Percentiles rank a stretch among this genome's conserved stretches.
phyloP scores from a whole-genome alignment of 2,329 filamentous ascomycete genomes.

The Phaeosphaeria sp. region DNA sequence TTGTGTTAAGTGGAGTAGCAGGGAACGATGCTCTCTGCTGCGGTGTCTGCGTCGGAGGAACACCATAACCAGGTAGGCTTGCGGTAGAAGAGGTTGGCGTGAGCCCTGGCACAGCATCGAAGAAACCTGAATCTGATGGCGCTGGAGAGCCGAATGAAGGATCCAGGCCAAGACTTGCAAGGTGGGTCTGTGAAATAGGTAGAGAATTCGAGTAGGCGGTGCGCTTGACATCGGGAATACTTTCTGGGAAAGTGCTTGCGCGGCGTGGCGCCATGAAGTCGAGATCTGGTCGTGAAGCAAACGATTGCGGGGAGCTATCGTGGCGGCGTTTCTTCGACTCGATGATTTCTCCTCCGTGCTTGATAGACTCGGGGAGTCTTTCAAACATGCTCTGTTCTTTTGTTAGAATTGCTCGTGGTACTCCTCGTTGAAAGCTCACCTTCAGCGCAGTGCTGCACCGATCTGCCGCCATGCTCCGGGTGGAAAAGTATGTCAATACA shows the following conservation, averaged over 20 bases:
- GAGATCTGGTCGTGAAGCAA: constrained; percentile 32
- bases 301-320: constrained; percentile 43
- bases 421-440: constrained; percentile 58
- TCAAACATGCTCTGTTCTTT: constrained; percentile 75
- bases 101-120: constrained; percentile 39
- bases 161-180: constrained; percentile 37
- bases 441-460: constrained; percentile 79
- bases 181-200: constrained; percentile 37
- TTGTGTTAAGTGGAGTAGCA: constrained; percentile 35
- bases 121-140: constrained; percentile 35
- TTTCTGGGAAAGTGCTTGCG: constrained; percentile 47
- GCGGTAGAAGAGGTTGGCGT: constrained; percentile 43
- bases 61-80: constrained; percentile 34
- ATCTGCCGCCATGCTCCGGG: constrained; percentile 87
- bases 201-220: constrained; percentile 32
- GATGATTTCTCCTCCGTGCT: constrained; percentile 45
- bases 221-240: constrained; percentile 36
- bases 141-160: constrained; percentile 34
- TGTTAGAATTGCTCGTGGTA: constrained; percentile 13
- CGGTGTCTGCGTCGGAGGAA: constrained; percentile 26
- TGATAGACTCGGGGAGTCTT: constrained; percentile 76
- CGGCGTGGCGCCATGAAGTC: constrained; percentile 33
- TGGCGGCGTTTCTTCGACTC: constrained; percentile 48
- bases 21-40: constrained; percentile 40
- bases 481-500: constrained; percentile 78